Percentiles rank a stretch among this genome's conserved stretches.
These are phyloP conservation scores for Rosa persica DNA, from an alignment of 306 rosid species.

Conservation along the genomic window DNA sequence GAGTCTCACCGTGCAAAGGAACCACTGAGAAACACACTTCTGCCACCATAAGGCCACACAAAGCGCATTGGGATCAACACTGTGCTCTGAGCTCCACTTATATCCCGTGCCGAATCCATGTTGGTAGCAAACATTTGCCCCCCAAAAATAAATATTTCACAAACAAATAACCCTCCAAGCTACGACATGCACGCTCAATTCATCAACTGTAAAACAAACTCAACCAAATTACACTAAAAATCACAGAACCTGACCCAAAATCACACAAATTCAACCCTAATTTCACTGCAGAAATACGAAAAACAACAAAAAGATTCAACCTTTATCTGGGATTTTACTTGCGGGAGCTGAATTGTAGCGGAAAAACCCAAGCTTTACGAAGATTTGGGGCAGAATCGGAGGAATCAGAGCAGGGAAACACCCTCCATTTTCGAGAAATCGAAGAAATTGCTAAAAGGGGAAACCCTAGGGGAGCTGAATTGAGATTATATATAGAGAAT, in stretches of 20 bases:
- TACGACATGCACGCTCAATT: constrained; percentile 27
- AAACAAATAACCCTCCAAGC: constrained; percentile 34
- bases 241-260: constrained; percentile 17
- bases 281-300: constrained; percentile 14
- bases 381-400: constrained; percentile 8
- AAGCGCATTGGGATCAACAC: constrained; percentile 80
- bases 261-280: constrained; percentile 20
- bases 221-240: constrained; percentile 43
- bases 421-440: constrained; percentile 36
- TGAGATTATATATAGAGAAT: constrained; percentile 18
- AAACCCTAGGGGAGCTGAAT: constrained; percentile 51
- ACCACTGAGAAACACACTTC: constrained; percentile 76
- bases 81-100: constrained; percentile 56
- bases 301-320: not conserved
- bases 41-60: constrained; percentile 96
- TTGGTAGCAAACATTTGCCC: constrained; percentile 54
- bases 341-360: constrained; percentile 19
- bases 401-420: constrained; percentile 4
- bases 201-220: constrained; percentile 33
- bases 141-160: constrained; percentile 24
- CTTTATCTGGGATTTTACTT: not conserved
- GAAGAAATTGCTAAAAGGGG: constrained; percentile 21
- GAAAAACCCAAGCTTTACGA: constrained; percentile 52
- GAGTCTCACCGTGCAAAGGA: constrained; percentile 70
- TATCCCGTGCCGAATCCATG: constrained; percentile 66